Percentiles rank a stretch among this genome's conserved stretches.
Evolutionary conservation across 148 eudicot genomes (phyloP).

Genomic region (Arbutus unedo): DNA sequence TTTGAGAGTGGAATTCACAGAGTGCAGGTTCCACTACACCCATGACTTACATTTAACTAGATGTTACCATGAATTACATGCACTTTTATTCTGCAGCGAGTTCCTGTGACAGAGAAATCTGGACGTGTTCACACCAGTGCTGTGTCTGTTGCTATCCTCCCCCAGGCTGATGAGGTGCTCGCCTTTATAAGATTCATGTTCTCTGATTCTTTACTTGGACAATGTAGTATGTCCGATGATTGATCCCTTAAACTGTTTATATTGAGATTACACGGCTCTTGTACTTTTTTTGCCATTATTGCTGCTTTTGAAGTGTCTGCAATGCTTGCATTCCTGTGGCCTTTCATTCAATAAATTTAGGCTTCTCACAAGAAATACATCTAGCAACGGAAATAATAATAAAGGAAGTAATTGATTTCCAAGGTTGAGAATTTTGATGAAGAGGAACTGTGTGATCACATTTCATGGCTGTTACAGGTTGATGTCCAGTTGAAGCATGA

Average conservation of each 20-base stretch:
- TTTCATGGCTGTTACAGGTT: constrained; percentile 49
- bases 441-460: background rate
- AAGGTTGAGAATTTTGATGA: background rate
- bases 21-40: constrained; percentile 67
- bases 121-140: constrained; percentile 98
- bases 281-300: background rate
- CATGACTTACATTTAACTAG: constrained; percentile 8
- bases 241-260: background rate
- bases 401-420: background rate
- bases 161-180: constrained; percentile 93
- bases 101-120: constrained; percentile 91
- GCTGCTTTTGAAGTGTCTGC: background rate
- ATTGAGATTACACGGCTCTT: background rate
- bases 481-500: constrained; percentile 81
- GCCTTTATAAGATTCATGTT: constrained; percentile 11
- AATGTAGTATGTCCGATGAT: background rate
- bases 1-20: constrained; percentile 97
- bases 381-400: background rate
- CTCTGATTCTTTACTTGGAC: background rate
- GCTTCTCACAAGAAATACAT: too few species aligned
- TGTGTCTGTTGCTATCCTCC: constrained; percentile 87
- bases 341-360: too few species aligned
- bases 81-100: constrained; percentile 56
- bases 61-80: background rate
- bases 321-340: too few species aligned